These are phyloP conservation scores for Elsinoe necatrix DNA, from an alignment of 2,329 filamentous ascomycete genomes.

Conservation along the genomic window DNA sequence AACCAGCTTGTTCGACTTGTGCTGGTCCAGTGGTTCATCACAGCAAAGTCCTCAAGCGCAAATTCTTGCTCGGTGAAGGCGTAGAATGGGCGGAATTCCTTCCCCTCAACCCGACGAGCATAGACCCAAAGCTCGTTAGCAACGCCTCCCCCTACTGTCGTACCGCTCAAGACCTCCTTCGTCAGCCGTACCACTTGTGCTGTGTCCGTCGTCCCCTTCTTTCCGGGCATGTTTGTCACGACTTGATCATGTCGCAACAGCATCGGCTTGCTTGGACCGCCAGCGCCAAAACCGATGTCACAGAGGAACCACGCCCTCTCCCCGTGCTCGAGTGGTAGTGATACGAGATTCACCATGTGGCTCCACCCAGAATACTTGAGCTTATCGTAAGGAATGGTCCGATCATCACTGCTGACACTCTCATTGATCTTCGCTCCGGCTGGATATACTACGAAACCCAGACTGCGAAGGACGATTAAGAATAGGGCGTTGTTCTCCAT, in stretches of 20 bases:
- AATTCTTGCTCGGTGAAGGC: slow-evolving; percentile 60
- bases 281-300: slow-evolving; percentile 36
- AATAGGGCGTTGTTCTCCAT: slow-evolving; percentile 53
- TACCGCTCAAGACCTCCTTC: not conserved
- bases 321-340: slow-evolving; percentile 27
- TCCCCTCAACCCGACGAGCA: slow-evolving; percentile 31
- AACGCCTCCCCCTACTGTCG: slow-evolving; percentile 22
- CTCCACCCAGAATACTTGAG: slow-evolving; percentile 28
- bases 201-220: slow-evolving; percentile 29
- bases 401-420: slow-evolving; percentile 15
- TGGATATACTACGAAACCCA: slow-evolving; percentile 42
- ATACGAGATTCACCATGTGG: slow-evolving; percentile 41
- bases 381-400: not conserved
- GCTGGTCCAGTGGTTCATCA: slow-evolving; percentile 52
- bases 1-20: slow-evolving; percentile 45
- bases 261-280: slow-evolving; percentile 32
- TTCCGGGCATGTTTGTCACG: slow-evolving; percentile 1
- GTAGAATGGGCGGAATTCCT: slow-evolving; percentile 53
- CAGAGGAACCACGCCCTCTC: slow-evolving; percentile 27
- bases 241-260: slow-evolving; percentile 26
- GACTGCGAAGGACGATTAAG: slow-evolving; percentile 41
- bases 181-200: slow-evolving; percentile 2
- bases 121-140: slow-evolving; percentile 35
- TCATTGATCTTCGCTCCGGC: slow-evolving; percentile 35
- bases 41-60: slow-evolving; percentile 50